Percentiles rank a stretch among this genome's conserved stretches.
Evolutionary conservation across 2,329 filamentous ascomycete species (phyloP).

Genomic region (Diaporthe helianthi): DNA sequence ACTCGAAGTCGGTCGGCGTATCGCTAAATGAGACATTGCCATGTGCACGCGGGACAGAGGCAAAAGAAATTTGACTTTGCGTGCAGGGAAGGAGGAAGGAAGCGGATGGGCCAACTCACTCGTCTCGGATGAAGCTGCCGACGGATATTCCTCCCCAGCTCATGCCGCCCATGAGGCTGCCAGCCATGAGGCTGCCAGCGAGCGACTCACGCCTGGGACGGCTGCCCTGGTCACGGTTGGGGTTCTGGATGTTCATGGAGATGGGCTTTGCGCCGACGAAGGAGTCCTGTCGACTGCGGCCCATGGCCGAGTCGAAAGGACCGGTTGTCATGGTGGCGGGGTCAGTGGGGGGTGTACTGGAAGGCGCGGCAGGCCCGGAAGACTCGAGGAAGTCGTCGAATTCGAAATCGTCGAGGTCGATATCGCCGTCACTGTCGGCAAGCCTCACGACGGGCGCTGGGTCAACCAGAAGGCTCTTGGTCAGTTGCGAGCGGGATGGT

Average conservation of each 20-base stretch:
- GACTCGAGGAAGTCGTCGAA: constrained; percentile 41
- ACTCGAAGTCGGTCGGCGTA: constrained; percentile 14
- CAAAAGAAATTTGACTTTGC: constrained; percentile 38
- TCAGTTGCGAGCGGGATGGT: constrained; percentile 36
- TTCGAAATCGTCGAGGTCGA: constrained; percentile 40
- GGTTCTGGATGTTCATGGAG: constrained; percentile 71
- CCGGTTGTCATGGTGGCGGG: constrained; percentile 64
- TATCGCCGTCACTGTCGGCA: constrained; percentile 38
- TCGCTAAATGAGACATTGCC: constrained; percentile 32
- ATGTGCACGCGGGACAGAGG: constrained; percentile 32
- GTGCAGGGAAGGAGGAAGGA: constrained; percentile 22
- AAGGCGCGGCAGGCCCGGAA: neutral
- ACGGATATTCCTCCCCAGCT: constrained; percentile 97
- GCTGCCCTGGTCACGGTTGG: constrained; percentile 65
- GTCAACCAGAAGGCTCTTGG: constrained; percentile 38
- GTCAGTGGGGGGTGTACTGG: constrained; percentile 40
- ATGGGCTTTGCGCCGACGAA: constrained; percentile 71
- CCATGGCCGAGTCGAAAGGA: constrained; percentile 64
- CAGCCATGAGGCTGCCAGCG: constrained; percentile 72
- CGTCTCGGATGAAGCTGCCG: constrained; percentile 95
- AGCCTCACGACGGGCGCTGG: constrained; percentile 34
- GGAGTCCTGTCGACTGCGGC: constrained; percentile 68
- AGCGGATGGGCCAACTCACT: constrained; percentile 69
- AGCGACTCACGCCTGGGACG: constrained; percentile 67
- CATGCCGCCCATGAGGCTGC: constrained; percentile 78